Evolutionary conservation across 1,284 basidiomycete genomes (phyloP).

Genomic region (Malassezia obtusa): DNA sequence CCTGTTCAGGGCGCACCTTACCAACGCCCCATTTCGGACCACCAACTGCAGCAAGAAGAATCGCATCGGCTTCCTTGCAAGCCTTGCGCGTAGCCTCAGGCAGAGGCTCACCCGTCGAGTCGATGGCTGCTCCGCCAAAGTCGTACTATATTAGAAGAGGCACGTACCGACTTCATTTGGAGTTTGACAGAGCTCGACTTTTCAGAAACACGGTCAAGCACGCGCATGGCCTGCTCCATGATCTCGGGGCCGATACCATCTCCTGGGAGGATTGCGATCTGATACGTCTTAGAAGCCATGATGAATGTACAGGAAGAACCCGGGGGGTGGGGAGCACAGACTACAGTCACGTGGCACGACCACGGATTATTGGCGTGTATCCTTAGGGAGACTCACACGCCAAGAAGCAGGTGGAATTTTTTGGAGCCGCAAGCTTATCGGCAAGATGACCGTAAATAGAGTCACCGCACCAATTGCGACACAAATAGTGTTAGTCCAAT

Average conservation of each 20-base stretch:
- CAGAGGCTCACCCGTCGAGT: slow-evolving; percentile 70
- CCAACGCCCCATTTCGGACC: slow-evolving; percentile 95
- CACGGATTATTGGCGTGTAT: neutral
- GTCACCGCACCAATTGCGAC: slow-evolving; percentile 64
- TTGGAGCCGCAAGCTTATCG: slow-evolving; percentile 74
- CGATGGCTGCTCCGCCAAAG: slow-evolving; percentile 91
- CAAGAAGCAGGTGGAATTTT: slow-evolving; percentile 40
- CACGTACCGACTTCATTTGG: slow-evolving; percentile 52
- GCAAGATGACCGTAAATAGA: slow-evolving; percentile 68
- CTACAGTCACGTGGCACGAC: neutral
- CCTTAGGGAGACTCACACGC: slow-evolving; percentile 26
- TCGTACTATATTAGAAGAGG: slow-evolving; percentile 50
- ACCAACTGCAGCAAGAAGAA: slow-evolving; percentile 64
- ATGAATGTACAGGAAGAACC: neutral
- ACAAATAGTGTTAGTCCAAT: slow-evolving; percentile 70
- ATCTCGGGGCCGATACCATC: slow-evolving; percentile 98
- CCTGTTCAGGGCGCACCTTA: slow-evolving; percentile 88
- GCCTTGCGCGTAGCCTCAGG: slow-evolving; percentile 69
- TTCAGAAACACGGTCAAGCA: slow-evolving; percentile 66
- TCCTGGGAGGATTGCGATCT: slow-evolving; percentile 78
- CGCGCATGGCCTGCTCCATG: slow-evolving; percentile 72
- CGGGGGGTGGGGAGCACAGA: neutral
- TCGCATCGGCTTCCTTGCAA: slow-evolving; percentile 44
- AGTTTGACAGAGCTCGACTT: slow-evolving; percentile 59
- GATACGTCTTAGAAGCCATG: slow-evolving; percentile 37